Base-by-base conservation (phyloP, 164 flowering plant genomes). In the Brasenia schreberi region DNA sequence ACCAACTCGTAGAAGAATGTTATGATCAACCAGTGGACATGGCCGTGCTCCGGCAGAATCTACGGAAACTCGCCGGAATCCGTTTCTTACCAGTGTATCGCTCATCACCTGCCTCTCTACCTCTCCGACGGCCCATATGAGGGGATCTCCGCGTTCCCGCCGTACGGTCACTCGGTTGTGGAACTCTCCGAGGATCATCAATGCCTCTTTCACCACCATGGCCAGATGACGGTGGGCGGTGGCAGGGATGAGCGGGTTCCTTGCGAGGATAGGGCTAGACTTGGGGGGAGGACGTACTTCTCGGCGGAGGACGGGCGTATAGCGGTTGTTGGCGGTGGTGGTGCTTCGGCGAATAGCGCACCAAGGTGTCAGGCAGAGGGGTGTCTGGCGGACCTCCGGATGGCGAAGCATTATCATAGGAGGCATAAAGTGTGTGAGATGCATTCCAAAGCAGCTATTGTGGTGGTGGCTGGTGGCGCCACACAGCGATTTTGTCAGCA, bases 401-500 rank as follows among this genome's bases (percentile, higher is more conserved):
- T 65, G 5, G 88, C 87, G 5, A 89, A 84, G 78, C 72, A 69
- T 18, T 92, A 92, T 74, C 83, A 89, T 69, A 73, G 82, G 3
- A 79, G 92, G 16, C 96, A 89, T 62, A 86, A 81, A 80, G 96
- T 92, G 43, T 92, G 96, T 44, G 89, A 84, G 71, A 63, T 63
- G 66, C 98, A 92, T 66, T 82, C 91, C 71, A 92, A 86, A 73
- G 87, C 95, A 60, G 73, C 90, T 0, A 74, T 67, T 14, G 92
- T 83, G 19, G 12, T 73, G 5, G 76, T 89, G 44, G 73, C 70
- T 17, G 90, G 92, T 5, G 64, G 72, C 19, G 83, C 72, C 5
- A 49, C 56, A 49, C 92, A 92, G 67, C 78, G 96, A 56, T 92
- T 92, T 79, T 92, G 97, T 70, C 96, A 92, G 75, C 97, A 92